Evolutionary conservation across 345 rosid genomes (phyloP).

Genomic region (Citrus sp.): DNA sequence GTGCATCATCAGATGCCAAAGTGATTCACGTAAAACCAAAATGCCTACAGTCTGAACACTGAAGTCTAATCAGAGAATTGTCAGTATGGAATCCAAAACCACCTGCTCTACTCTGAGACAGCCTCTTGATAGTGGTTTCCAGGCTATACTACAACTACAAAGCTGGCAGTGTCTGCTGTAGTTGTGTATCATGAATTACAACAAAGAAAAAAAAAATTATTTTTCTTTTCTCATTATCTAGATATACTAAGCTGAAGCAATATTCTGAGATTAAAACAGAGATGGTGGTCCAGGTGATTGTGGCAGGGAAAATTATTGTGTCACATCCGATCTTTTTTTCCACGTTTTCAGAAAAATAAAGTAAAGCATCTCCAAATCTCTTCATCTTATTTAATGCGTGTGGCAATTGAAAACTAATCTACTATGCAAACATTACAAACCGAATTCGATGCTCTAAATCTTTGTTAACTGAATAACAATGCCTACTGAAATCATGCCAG

Average conservation of each 20-base stretch:
- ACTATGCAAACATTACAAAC: background rate
- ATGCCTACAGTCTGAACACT: background rate
- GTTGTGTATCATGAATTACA: background rate
- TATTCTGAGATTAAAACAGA: background rate
- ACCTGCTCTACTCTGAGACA: background rate
- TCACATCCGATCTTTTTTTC: background rate
- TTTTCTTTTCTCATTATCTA: background rate
- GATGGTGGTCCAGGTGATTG: background rate
- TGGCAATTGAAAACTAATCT: background rate
- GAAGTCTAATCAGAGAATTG: background rate
- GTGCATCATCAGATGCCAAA: constrained; percentile 4
- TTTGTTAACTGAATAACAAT: background rate
- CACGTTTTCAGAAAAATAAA: background rate
- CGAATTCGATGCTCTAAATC: background rate
- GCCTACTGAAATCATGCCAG: background rate
- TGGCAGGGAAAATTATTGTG: background rate
- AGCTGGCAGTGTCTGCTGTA: background rate
- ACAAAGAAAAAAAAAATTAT: background rate
- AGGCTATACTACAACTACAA: background rate
- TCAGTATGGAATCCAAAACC: background rate
- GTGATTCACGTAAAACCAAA: background rate
- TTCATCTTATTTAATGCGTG: background rate
- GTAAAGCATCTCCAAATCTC: background rate
- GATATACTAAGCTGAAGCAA: background rate
- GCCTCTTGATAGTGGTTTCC: background rate